Base-by-base conservation (phyloP, 306 rosid species). In the Cucumis hystrix region DNA sequence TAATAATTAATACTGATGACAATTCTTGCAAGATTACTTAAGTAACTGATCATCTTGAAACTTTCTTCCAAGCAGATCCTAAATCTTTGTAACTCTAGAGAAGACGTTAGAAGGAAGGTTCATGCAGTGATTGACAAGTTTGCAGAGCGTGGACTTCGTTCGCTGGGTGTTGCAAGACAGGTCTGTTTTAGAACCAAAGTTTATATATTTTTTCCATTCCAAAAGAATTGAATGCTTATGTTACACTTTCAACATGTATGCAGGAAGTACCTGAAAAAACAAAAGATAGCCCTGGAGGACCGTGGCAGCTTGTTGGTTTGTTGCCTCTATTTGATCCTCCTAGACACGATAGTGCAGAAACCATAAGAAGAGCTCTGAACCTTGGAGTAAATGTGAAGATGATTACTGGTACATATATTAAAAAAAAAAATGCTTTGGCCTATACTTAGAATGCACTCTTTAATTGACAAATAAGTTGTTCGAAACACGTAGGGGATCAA, bases 111-210 rank as follows among this genome's bases (percentile, higher is more conserved):
- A 85, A 92, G 79, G 76, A 92, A 67, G 85, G 96, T 72, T 84
- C 97, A 90, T 79, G 21, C 88, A 9, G 86, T 83, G 62, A 95
- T 95, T 79, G 99, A 95, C 61, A 95, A 92, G 86, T 95, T 90
- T 58, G 99, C 99, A 30, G 99, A 95, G 83, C 99, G 99, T 10
- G 99, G 99, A 66, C 99, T 95, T 78, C 91, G 99, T 74, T 95
- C 99, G 78, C 82, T 95, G 59, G 99, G 87, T 6, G 97, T 95
- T 83, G 99, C 97, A 78, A 87, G 96, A 89, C 99, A 95, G 99
- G 99, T 95, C 74, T 37, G 81, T 51, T 51, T 69, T 23, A 25
- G 62, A 79, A 28, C 45, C 12, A 30, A 18, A 72, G 73, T 78
- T 60, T 59, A 20, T 16, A 51, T 14, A 51, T 51, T 75, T 57